Evolutionary conservation across 129 eudicot genomes (phyloP).

Genomic region (Kitagawia praeruptora): DNA sequence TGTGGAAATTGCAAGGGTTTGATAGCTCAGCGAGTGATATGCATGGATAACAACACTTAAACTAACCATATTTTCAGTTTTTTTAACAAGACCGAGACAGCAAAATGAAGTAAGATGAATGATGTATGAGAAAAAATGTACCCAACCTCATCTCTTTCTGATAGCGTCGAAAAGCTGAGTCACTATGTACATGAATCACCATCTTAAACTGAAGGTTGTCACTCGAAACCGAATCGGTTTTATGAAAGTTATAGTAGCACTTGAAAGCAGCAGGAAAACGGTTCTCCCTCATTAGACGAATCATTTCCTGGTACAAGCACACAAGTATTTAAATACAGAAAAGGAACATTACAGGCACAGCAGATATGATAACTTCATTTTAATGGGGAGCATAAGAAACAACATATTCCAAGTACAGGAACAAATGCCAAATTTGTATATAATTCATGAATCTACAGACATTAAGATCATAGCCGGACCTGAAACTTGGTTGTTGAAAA

Average conservation of each 20-base stretch:
- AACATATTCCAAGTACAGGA: background rate
- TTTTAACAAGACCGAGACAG: background rate
- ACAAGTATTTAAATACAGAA: background rate
- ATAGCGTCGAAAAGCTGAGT: slow-evolving; percentile 71
- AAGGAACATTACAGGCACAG: background rate
- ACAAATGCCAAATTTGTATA: background rate
- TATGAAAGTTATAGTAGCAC: slow-evolving; percentile 78
- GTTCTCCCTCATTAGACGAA: slow-evolving; percentile 75
- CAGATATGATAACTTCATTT: background rate
- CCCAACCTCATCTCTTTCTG: slow-evolving; percentile 88
- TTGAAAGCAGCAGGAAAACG: slow-evolving; percentile 82
- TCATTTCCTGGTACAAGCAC: slow-evolving; percentile 59
- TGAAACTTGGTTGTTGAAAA: slow-evolving; percentile 62
- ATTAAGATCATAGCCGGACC: slow-evolving; percentile 32
- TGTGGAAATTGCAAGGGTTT: slow-evolving; percentile 23
- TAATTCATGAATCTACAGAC: background rate
- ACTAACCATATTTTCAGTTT: background rate
- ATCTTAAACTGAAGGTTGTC: slow-evolving; percentile 67
- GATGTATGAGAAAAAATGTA: background rate
- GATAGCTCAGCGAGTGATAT: background rate
- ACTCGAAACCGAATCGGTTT: slow-evolving; percentile 35
- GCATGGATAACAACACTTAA: background rate
- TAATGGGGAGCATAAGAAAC: background rate
- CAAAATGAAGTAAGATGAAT: background rate
- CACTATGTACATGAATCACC: slow-evolving; percentile 95